phyloP scores from a whole-genome alignment of 306 rosid genomes.

The Fragaria iinumae region DNA sequence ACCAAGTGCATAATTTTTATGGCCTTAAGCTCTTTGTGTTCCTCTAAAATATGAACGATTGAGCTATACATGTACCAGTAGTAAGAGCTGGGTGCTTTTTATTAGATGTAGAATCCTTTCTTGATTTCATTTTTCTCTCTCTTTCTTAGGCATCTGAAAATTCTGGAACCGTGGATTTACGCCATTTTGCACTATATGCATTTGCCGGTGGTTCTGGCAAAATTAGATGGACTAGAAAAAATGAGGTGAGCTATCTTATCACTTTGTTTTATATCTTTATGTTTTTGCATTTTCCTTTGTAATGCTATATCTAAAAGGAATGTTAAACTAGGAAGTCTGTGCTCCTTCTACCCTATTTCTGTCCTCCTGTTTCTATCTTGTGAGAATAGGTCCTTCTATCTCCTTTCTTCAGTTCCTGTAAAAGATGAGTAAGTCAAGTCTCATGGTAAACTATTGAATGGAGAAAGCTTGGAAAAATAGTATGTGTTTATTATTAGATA shows the following conservation, averaged over 20 bases:
- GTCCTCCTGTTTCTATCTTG: background rate
- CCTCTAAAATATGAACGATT: background rate
- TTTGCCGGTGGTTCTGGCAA: slow-evolving; percentile 88
- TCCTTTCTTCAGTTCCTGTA: background rate
- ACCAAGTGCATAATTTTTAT: too few species aligned
- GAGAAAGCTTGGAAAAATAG: background rate
- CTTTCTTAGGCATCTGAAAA: slow-evolving; percentile 63
- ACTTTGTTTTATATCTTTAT: background rate
- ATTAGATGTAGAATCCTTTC: slow-evolving; percentile 12
- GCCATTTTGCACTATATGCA: slow-evolving; percentile 90
- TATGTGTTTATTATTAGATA: background rate
- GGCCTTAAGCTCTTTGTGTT: background rate
- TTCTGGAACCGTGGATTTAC: slow-evolving; percentile 71
- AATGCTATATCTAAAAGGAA: background rate
- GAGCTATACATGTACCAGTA: slow-evolving; percentile 4
- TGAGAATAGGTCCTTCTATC: background rate
- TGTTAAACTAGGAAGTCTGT: background rate
- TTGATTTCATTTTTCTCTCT: slow-evolving; percentile 27
- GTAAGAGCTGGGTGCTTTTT: background rate
- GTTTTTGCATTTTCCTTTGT: background rate
- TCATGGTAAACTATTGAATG: background rate
- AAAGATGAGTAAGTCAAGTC: background rate
- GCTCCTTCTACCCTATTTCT: background rate
- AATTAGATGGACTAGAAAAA: slow-evolving; percentile 74
- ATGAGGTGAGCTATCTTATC: slow-evolving; percentile 53